Percentiles rank a stretch among this genome's conserved stretches.
These are phyloP conservation scores for Xylogone sp. DNA, from an alignment of 2,329 filamentous ascomycete genomes.

Conservation along the genomic window DNA sequence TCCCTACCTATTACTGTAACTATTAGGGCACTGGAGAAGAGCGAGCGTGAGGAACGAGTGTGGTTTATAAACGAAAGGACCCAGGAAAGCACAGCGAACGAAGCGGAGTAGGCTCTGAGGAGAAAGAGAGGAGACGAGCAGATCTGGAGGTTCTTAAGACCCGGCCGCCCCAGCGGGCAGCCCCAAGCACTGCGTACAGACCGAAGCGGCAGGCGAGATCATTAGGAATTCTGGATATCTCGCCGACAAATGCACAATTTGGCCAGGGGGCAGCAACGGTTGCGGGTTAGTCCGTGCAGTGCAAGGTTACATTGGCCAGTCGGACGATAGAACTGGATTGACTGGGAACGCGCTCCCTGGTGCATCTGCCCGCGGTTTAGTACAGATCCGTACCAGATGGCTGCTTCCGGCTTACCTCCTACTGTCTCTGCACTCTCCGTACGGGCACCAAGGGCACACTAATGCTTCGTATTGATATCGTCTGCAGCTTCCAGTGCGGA, in stretches of 20 bases:
- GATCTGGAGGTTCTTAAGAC: neutral
- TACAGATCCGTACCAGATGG: neutral
- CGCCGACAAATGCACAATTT: neutral
- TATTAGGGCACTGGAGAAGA: slow-evolving; percentile 5
- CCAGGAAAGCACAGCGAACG: too few relatives aligned
- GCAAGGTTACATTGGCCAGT: neutral
- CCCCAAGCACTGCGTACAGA: neutral
- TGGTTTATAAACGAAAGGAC: neutral
- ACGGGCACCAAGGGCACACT: neutral
- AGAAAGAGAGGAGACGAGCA: neutral
- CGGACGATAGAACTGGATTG: neutral
- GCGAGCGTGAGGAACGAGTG: neutral
- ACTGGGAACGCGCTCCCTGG: neutral
- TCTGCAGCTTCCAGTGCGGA: neutral
- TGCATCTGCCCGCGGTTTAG: neutral
- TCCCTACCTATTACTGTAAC: slow-evolving; percentile 4
- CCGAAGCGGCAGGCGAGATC: neutral
- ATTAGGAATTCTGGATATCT: neutral
- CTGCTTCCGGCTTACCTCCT: neutral
- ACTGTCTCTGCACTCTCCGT: too few relatives aligned
- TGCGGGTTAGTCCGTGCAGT: neutral
- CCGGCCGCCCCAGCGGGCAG: neutral
- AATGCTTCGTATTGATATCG: neutral
- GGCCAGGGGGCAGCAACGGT: neutral
- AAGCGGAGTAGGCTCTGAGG: neutral